Base-by-base conservation (phyloP, 2,329 filamentous ascomycete species). In the Dichotomopilus funicola region DNA sequence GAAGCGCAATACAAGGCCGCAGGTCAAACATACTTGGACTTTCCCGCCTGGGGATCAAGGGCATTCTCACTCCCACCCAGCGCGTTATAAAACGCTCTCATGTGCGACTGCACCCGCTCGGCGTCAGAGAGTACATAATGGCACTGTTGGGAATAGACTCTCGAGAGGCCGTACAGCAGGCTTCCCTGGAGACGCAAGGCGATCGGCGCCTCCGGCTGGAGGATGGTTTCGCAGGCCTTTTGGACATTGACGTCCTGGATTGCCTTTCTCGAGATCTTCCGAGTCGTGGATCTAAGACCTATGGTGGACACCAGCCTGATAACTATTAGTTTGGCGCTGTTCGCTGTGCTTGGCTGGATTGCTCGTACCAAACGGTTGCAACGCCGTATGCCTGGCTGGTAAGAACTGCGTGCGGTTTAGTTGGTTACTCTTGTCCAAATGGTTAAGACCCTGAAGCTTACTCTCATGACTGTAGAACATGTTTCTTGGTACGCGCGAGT, bases 381-480 rank as follows among this genome's bases (percentile, higher is more conserved):
- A 99, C 88, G 54, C 94, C 94, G 80, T 96, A 88, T 69, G 94
- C 87, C 67, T 85, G 85, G 59, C 82, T 92, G 3, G 86, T 94
- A 54, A 99, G 82, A 57, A 99, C 83, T 86, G 55, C 40, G 9
- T 13, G 10, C 11, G 37, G 6, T 5, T 49, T 27, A 27, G 19
- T 27, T 27, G 19, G 19, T 27, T 27, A 27, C 19, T 27, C 19
- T 27, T 27, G 19, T 27, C 19, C 19, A 27, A 27, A 27, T 27
- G 19, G 19, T 27, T 27, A 27, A 27, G 19, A 27, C 19, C 19
- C 19, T 27, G 19, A 27, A 27, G 12, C 85, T 68, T 76, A 94
- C 92, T 89, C 73, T 96, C 91, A 73, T 96, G 89, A 65, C 89
- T 95, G 75, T 96, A 97, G 70, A 96, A 96, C 91, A 96, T 96